Base-by-base conservation (phyloP, 306 rosid species). In the Sphenostylis stenocarpa region DNA sequence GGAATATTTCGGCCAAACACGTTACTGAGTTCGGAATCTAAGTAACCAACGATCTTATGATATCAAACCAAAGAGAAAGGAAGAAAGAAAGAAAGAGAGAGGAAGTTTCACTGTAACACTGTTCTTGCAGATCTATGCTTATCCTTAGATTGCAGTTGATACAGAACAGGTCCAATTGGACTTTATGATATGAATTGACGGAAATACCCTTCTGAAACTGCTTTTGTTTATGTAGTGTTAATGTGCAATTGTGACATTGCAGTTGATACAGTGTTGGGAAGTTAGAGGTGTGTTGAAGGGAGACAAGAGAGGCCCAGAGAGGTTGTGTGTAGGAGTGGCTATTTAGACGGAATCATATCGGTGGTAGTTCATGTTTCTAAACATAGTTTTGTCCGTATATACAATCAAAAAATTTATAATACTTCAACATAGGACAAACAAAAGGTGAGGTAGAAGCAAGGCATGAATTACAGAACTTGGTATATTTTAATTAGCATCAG, bases 131-230 rank as follows among this genome's bases (percentile, higher is more conserved):
- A 43, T 77, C 85, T 75, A 61, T 68, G 72, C 86, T 85, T 87
- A 87, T 85, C 88, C 77, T 34, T 79, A 39, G 82, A 64, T 79
- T 60, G 72, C 77, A 82, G 86, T 80, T 73, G 78, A 70, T n/a
- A 80, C 83, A 70, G 84, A 67, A 60, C 64, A 4, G 64, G 38
- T 57, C 38, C 38, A 60, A n/a, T 28, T 73, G 81, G 86, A 83
- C 34, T 70, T 6, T 63, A 48, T 26, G 4, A 0, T 0, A 4
- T 15, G 73, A 3, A 68, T 19, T 78, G 13, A 38, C 43, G 13
- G 43, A 38, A 38, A 38, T 38, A 38, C 43, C 43, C 43, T 38
- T 19, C 63, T 9, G 12, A 36, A 3, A 5, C 8, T 11, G 8
- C 12, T 9, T 9, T 38, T 11, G 43, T 38, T 38, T 38, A 38